These are phyloP conservation scores for Rutstroemia sydowiana DNA, from an alignment of 2,329 filamentous ascomycete species.

Conservation along the genomic window DNA sequence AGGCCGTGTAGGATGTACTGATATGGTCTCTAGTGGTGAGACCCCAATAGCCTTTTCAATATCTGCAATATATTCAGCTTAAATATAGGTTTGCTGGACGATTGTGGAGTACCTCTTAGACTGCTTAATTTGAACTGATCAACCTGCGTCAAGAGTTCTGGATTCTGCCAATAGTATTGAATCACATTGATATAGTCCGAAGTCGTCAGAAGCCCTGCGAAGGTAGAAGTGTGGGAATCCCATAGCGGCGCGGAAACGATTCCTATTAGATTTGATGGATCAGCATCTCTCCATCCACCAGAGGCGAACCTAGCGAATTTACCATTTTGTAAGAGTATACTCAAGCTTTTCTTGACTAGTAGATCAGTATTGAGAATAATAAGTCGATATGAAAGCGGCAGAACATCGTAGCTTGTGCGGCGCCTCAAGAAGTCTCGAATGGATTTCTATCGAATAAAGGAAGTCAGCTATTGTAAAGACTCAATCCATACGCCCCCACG, in stretches of 20 bases:
- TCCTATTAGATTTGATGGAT: slow-evolving; percentile 47
- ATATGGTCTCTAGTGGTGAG: slow-evolving; percentile 84
- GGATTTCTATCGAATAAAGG: slow-evolving; percentile 53
- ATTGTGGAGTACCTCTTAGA: slow-evolving; percentile 84
- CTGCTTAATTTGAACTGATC: slow-evolving; percentile 92
- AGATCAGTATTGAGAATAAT: slow-evolving; percentile 93
- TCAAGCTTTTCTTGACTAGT: slow-evolving; percentile 93
- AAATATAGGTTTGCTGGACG: too few species aligned
- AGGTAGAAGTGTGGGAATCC: slow-evolving; percentile 89
- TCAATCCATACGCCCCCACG: slow-evolving; percentile 8
- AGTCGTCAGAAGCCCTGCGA: slow-evolving; percentile 88
- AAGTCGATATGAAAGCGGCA: slow-evolving; percentile 90
- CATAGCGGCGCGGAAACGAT: slow-evolving; percentile 96
- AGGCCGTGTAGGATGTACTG: slow-evolving; percentile 83
- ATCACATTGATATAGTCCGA: slow-evolving; percentile 99
- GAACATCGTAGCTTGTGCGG: slow-evolving; percentile 93
- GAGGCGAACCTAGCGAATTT: slow-evolving; percentile 21
- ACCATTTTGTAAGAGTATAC: slow-evolving; percentile 95
- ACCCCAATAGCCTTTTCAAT: slow-evolving; percentile 93
- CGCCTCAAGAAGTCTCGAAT: slow-evolving; percentile 95
- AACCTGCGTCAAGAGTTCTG: slow-evolving; percentile 79
- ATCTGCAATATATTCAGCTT: slow-evolving; percentile 46
- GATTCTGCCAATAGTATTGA: slow-evolving; percentile 97
- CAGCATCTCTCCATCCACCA: background rate
- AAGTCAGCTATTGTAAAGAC: slow-evolving; percentile 24